Conservation (phyloP, 2,329 filamentous ascomycete species). For the Aspergillus alliaceus region DNA sequence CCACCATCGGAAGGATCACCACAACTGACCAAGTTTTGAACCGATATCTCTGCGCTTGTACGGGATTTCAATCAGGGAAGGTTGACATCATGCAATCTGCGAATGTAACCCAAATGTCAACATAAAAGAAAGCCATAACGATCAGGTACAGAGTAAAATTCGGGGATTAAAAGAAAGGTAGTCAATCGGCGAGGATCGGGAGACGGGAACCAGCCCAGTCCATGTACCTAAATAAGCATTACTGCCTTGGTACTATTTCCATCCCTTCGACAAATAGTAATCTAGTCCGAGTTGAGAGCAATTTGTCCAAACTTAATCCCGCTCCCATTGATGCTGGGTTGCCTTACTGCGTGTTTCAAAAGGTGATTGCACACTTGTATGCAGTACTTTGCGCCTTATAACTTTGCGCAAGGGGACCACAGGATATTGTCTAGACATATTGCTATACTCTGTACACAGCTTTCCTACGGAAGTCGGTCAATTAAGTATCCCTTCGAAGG, state of each 20-base stretch:
- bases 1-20: conserved; percentile 54
- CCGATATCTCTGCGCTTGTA: not conserved
- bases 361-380: not conserved
- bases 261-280: not conserved
- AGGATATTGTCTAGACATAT: not conserved
- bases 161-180: not conserved
- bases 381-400: too few species aligned
- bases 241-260: too few species aligned
- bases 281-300: not conserved
- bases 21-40: conserved; percentile 44
- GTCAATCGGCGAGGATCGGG: not conserved
- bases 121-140: not conserved
- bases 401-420: not conserved
- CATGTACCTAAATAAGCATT: too few species aligned
- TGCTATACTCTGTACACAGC: not conserved
- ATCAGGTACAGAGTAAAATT: not conserved
- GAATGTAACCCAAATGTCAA: not conserved
- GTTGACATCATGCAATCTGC: not conserved
- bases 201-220: not conserved
- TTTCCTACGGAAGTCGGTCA: conserved; percentile 8
- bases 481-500: not conserved
- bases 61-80: not conserved
- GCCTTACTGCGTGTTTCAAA: not conserved
- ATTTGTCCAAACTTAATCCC: too few species aligned
- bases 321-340: too few species aligned